Base-by-base conservation (phyloP, 441 rosid genomes). In the Pelargonium fulgidum region DNA sequence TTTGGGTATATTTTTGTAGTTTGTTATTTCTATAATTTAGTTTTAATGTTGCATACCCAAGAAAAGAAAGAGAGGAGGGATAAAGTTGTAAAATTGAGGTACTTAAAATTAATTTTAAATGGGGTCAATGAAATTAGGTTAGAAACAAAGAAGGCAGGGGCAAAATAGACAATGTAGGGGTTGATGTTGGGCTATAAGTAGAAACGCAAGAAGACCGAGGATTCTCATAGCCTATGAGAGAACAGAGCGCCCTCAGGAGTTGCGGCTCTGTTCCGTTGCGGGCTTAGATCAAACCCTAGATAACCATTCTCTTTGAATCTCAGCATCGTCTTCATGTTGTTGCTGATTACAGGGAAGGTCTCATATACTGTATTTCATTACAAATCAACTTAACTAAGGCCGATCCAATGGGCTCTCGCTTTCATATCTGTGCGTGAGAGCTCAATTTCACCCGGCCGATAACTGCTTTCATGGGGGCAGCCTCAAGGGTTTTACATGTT, bases 401-500 rank as follows among this genome's bases (percentile, higher is more conserved):
- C 58, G 58, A 50, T 50, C 58, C 58, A 50, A 50, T 12, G 58
- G 17, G 58, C 58, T 50, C 58, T 50, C 17, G 58, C 7, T 50
- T n/a, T n/a, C 17, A 50, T 50, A 14, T 50, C 58, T 50, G 42
- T 39, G 42, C 7, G 58, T 14, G 58, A 50, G 58, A 50, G 58
- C 58, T 50, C 58, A n/a, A 50, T 50, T 50, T 50, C 58, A 50
- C 58, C 58, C 58, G 58, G 58, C 58, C 58, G 1, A 50, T 50
- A 50, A 12, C 58, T 50, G 58, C 7, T 50, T 50, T 50, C 5
- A 12, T 50, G 17, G 58, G 58, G 58, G 58, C 58, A 50, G 58
- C 5, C 12, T 50, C 58, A 50, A 50, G 58, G 16, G 16, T n/a
- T 50, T 50, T 13, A n/a, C 58, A 12, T 50, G 58, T 50, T 50